Conservation (phyloP, 2,329 filamentous ascomycete genomes). For the Fusarium duplospermum region DNA sequence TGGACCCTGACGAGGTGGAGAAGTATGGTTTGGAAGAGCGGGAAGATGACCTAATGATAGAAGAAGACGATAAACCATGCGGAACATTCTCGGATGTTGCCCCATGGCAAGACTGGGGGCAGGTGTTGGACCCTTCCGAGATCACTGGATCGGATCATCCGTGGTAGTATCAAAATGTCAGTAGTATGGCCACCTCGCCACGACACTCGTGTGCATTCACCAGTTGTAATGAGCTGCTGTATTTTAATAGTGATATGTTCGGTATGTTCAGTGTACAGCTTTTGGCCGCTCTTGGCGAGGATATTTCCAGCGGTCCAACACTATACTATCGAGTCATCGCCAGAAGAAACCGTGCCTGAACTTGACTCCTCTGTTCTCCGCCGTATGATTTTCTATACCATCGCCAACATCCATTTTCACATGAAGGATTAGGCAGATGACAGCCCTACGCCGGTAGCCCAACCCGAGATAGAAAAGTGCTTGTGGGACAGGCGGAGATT, state of each 20-base stretch:
- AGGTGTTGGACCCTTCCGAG: neutral
- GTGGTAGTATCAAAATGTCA: neutral
- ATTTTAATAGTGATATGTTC: neutral
- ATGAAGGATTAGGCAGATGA: neutral
- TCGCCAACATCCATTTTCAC: neutral
- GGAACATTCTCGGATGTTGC: neutral
- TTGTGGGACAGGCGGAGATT: neutral
- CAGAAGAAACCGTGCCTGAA: neutral
- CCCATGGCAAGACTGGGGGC: neutral
- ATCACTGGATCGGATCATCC: neutral
- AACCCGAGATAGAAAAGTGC: neutral
- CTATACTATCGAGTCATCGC: neutral
- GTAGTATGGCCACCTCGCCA: neutral
- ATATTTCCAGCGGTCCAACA: neutral
- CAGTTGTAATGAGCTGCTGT: neutral
- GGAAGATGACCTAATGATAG: neutral
- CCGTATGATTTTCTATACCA: neutral
- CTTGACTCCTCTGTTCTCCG: neutral
- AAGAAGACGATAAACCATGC: neutral
- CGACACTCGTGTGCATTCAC: neutral
- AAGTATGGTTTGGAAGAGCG: neutral
- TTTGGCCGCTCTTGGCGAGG: neutral
- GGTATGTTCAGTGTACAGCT: neutral
- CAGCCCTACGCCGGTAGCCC: neutral
- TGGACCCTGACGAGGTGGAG: neutral